Base-by-base conservation (phyloP, 208 protist species). In the Wallacemonas collosoma region DNA sequence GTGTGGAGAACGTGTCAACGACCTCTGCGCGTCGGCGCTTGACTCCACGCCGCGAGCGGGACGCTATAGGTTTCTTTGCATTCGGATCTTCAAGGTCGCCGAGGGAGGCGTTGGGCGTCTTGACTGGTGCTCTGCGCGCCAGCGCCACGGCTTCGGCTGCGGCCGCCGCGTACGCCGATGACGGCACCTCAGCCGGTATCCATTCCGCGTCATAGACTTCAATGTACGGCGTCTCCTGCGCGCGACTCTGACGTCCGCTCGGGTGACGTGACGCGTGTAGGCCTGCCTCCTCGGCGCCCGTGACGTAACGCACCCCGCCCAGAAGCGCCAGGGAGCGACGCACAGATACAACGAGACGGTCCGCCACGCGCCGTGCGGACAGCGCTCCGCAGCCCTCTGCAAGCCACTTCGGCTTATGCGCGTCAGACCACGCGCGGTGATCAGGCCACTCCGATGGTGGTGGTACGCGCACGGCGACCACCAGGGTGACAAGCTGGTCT, bases 261-360 rank as follows among this genome's bases (percentile, higher is more conserved):
- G 26, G 26, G 67, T 72, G 15, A 35, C 41, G 2, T 76, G 17
- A 2, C 39, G 56, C 6, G 6, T 14, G 45, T 36, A 7, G 9
- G 56, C 38, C 36, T 41, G 26, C 56, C 14, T 71, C 39, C 4
- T 67, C 26, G 53, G 78, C 71, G 26, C 57, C 51, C 4, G 56
- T 41, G 41, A 63, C 79, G 74, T 80, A 83, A 53, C 79, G 79
- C 47, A 83, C 74, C 7, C 79, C 79, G 35, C 79, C 79, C 15
- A 78, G 57, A 47, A 70, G 71, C 17, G 64, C 77, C 41, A 67
- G 77, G 3, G 77, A 26, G 38, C 44, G 40, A 64, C 58, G 44
- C 48, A 82, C 40, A 2, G 73, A 68, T 4, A 73, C 72, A 12
- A 65, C 60, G 45, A 65, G 36, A 8, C 8, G 4, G 0, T 36